Base-by-base conservation (phyloP, 805 yeast species). In the Saccharomycopsis sp. region DNA sequence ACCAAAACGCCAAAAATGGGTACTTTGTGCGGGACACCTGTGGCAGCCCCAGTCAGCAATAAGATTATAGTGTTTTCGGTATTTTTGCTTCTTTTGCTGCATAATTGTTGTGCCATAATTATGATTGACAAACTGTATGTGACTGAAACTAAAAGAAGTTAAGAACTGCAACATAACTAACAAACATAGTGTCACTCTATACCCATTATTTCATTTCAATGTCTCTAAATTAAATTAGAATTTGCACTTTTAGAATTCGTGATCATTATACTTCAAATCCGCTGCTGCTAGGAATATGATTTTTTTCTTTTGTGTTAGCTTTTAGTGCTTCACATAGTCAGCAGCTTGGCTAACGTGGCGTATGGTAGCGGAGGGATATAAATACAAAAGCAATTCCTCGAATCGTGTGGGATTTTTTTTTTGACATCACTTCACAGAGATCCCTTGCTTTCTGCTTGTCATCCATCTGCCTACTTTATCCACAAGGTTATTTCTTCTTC, bases 51-150 rank as follows among this genome's bases (percentile, higher is more conserved):
- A 29, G 38, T 29, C 38, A 29, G 38, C 38, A 29, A n/a, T n/a
- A n/a, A n/a, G 38, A 12, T 7, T 29, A 7, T 29, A 29, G 38
- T 5, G 38, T 29, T 29, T 29, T 44, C 49, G 49, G 49, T 44
- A 17, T 44, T 44, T 44, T 44, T 44, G 49, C 49, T 44, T 44
- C 22, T 44, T 44, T 44, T 44, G 49, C 19, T 44, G 49, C 49
- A 17, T 44, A 12, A n/a, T 44, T 44, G 49, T 44, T 44, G 49
- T 17, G 22, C 22, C 22, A 44, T 44, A 44, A 44, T 44, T 17
- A 17, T 29, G 38, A 29, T 29, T 29, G 38, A 29, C 38, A 29
- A 29, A 29, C 38, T 29, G 12, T 29, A 29, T 29, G 38, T 29
- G 38, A 29, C 38, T 29, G 38, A 29, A 29, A 29, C 38, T 29